Evolutionary conservation across 2,329 filamentous ascomycete species (phyloP).

Genomic region (Colletotrichum eleusines): DNA sequence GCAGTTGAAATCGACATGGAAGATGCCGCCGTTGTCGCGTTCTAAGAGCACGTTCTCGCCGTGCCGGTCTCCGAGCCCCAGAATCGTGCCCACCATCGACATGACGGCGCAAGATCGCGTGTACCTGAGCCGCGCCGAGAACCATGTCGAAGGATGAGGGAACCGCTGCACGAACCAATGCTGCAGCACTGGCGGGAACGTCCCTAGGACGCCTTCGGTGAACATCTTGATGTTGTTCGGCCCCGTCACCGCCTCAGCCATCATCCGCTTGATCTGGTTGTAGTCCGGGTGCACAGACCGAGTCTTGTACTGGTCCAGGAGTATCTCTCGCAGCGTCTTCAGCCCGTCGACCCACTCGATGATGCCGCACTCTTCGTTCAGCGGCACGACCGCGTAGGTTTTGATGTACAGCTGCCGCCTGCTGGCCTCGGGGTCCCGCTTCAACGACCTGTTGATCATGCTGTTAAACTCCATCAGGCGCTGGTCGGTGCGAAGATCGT

Average conservation of each 20-base stretch:
- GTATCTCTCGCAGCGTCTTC: constrained; percentile 91
- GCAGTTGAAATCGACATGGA: constrained; percentile 99
- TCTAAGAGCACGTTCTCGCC: constrained; percentile 97
- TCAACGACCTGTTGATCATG: constrained; percentile 96
- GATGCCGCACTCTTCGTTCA: constrained; percentile 97
- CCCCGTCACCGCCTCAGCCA: constrained; percentile 72
- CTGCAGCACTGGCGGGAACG: constrained; percentile 86
- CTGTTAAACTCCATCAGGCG: constrained; percentile 99
- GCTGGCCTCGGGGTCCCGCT: constrained; percentile 90
- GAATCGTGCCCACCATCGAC: constrained; percentile 98
- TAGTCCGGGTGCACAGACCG: constrained; percentile 80
- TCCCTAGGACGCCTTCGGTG: constrained; percentile 70
- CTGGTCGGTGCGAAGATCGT: constrained; percentile 96
- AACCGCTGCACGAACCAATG: constrained; percentile 98
- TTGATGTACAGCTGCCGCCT: constrained; percentile 93
- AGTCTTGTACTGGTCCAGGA: constrained; percentile 82
- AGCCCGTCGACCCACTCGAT: constrained; percentile 99
- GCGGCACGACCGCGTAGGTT: constrained; percentile 94
- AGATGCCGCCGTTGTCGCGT: constrained; percentile 90
- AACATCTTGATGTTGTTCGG: constrained; percentile 77
- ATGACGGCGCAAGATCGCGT: constrained; percentile 96
- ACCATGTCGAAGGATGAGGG: constrained; percentile 92
- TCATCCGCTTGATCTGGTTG: constrained; percentile 69
- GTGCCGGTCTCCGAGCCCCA: constrained; percentile 93
- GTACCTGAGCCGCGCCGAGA: constrained; percentile 87